Evolutionary conservation across 2,329 filamentous ascomycete species (phyloP).

Genomic region (Didymella pinodella): DNA sequence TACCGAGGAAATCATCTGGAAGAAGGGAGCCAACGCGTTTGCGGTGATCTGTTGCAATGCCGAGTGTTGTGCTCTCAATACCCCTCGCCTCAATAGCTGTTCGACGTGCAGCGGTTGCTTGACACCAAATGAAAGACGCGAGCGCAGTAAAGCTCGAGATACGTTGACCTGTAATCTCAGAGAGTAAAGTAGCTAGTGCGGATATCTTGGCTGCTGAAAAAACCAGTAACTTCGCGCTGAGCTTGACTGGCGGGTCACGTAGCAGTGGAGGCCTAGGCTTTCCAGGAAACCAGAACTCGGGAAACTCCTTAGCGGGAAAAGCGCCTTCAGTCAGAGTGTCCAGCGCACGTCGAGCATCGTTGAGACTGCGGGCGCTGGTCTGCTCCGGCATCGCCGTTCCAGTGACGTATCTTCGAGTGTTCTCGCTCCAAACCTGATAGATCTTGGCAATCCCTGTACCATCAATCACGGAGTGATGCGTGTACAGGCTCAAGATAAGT

Average conservation of each 20-base stretch:
- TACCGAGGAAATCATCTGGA: conserved; percentile 17
- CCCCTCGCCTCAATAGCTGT: conserved; percentile 1
- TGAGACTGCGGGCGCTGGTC: background rate
- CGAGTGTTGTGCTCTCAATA: conserved; percentile 20
- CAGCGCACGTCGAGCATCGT: conserved; percentile 2
- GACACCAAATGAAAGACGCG: conserved; percentile 29
- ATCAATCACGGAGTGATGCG: conserved; percentile 36
- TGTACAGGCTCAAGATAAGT: conserved; percentile 38
- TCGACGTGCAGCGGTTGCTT: conserved; percentile 29
- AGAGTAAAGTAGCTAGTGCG: conserved; percentile 2
- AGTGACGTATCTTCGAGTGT: background rate
- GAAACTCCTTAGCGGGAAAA: background rate
- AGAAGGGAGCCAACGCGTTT: conserved; percentile 8
- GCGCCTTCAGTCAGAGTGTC: conserved; percentile 2
- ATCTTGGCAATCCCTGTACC: conserved; percentile 27
- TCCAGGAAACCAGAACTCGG: conserved; percentile 4
- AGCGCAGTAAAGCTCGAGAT: conserved; percentile 30
- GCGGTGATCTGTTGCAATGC: conserved; percentile 21
- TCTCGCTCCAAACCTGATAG: conserved; percentile 25
- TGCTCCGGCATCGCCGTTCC: background rate
- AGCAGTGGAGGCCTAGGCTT: background rate
- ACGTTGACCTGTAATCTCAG: background rate
- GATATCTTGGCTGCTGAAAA: background rate
- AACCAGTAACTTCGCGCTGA: conserved; percentile 9
- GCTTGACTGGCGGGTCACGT: background rate